A percentile compares a stretch with the other conserved stretches of the same genome.
Evolutionary conservation across 345 rosid species (phyloP).

Genomic region (Citrus sinensis): DNA sequence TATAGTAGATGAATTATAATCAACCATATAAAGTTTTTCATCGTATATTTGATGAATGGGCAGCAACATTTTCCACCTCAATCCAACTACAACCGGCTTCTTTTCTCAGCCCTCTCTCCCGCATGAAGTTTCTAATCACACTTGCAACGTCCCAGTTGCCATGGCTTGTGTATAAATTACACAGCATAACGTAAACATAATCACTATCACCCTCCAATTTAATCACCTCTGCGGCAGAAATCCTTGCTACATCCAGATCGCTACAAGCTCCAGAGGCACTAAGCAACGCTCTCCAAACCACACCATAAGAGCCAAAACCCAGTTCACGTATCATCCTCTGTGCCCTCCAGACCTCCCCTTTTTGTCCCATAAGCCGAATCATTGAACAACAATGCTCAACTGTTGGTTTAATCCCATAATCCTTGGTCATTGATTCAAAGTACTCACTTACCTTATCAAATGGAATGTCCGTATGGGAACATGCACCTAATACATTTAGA

Average conservation of each 20-base stretch:
- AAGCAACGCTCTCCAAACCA: constrained; percentile 72
- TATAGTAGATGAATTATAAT: background rate
- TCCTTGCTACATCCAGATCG: constrained; percentile 45
- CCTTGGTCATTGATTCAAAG: constrained; percentile 58
- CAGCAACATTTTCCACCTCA: constrained; percentile 28
- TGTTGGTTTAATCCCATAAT: constrained; percentile 55
- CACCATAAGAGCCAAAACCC: constrained; percentile 37
- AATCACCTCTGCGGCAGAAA: constrained; percentile 47
- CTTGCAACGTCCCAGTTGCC: constrained; percentile 62
- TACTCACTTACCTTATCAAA: constrained; percentile 31
- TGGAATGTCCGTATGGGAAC: constrained; percentile 47
- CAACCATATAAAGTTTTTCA: background rate
- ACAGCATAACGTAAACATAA: constrained; percentile 57
- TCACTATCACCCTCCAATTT: constrained; percentile 54
- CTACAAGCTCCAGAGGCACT: constrained; percentile 51
- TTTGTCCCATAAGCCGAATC: constrained; percentile 58
- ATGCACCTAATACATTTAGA: constrained; percentile 64
- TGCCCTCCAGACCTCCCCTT: constrained; percentile 45
- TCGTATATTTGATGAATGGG: background rate
- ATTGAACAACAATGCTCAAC: constrained; percentile 72
- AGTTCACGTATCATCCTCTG: constrained; percentile 42
- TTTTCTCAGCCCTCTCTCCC: constrained; percentile 48
- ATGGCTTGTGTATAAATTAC: constrained; percentile 52
- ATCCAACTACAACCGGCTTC: constrained; percentile 73
- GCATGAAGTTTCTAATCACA: constrained; percentile 60